Evolutionary conservation across 345 rosid genomes (phyloP).

Genomic region (Anacardium occidentale): DNA sequence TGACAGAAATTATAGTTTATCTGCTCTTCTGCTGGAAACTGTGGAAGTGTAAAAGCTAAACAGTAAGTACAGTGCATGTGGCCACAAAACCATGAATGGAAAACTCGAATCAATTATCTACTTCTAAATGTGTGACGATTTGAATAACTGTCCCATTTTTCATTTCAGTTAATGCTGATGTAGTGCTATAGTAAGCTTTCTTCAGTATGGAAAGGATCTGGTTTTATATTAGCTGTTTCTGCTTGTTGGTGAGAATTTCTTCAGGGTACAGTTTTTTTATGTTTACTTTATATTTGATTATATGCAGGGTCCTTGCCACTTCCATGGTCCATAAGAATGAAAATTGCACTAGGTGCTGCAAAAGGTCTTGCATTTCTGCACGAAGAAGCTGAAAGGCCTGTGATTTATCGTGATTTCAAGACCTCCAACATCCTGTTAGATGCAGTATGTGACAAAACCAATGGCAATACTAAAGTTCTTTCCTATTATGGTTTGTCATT

Average conservation of each 20-base stretch:
- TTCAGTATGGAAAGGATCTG: neutral
- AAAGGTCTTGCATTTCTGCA: constrained; percentile 97
- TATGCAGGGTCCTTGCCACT: constrained; percentile 89
- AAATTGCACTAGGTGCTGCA: constrained; percentile 92
- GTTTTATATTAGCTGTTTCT: constrained; percentile 2
- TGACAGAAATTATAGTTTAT: neutral
- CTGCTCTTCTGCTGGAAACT: neutral
- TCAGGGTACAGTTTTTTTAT: neutral
- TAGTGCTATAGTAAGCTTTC: neutral
- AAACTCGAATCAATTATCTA: neutral
- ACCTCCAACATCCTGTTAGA: constrained; percentile 93
- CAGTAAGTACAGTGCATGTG: neutral
- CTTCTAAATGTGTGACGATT: neutral
- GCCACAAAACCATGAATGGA: neutral
- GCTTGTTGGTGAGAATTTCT: neutral
- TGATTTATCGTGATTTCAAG: constrained; percentile 95
- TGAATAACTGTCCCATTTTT: neutral
- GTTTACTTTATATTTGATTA: constrained; percentile 6
- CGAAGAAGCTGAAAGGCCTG: constrained; percentile 92
- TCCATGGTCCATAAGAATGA: constrained; percentile 97
- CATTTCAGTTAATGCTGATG: neutral
- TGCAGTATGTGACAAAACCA: constrained; percentile 50
- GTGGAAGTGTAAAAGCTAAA: neutral
- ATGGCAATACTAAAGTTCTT: neutral
- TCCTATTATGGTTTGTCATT: constrained; percentile 5